A percentile compares a stretch with the other conserved stretches of the same genome.
phyloP scores from a whole-genome alignment of 805 yeast species.

The Ogataea kodamae region DNA sequence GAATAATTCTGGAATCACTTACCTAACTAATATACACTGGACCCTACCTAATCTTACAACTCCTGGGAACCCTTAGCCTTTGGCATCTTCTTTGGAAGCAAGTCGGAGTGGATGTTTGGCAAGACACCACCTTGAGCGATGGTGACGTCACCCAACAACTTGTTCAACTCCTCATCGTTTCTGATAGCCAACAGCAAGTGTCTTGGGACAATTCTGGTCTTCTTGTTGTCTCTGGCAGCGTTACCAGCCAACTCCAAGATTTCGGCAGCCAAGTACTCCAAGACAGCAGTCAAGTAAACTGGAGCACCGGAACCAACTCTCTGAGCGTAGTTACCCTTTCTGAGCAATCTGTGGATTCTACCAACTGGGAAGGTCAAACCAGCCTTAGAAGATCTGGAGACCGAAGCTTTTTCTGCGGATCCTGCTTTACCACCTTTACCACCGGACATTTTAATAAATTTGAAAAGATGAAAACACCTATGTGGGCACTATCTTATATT shows the following conservation, averaged over 20 bases:
- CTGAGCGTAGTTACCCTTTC: slow-evolving; percentile 98
- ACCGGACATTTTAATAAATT: slow-evolving; percentile 46
- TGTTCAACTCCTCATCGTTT: slow-evolving; percentile 98
- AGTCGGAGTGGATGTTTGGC: slow-evolving; percentile 93
- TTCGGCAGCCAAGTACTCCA: slow-evolving; percentile 97
- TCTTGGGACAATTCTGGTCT: slow-evolving; percentile 98
- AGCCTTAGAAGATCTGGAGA: slow-evolving; percentile 97
- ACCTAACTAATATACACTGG: slow-evolving; percentile 29
- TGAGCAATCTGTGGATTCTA: slow-evolving; percentile 94
- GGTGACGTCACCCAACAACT: slow-evolving; percentile 86
- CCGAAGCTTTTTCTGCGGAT: slow-evolving; percentile 90
- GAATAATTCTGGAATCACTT: slow-evolving; percentile 8
- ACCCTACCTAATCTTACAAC: slow-evolving; percentile 37
- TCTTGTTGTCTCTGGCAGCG: slow-evolving; percentile 98
- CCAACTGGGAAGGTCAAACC: slow-evolving; percentile 99
- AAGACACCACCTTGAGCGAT: slow-evolving; percentile 99
- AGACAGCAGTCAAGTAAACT: slow-evolving; percentile 93
- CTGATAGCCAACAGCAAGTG: slow-evolving; percentile 98
- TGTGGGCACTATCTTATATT: slow-evolving; percentile 12
- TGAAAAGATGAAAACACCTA: slow-evolving; percentile 10
- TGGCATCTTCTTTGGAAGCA: slow-evolving; percentile 63
- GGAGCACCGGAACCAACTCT: slow-evolving; percentile 99
- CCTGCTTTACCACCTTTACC: slow-evolving; percentile 95
- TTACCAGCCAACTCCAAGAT: slow-evolving; percentile 97
- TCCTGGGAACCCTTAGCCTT: slow-evolving; percentile 57